Evolutionary conservation across 805 yeast genomes (phyloP).

Genomic region (Brettanomyces bruxellensis): DNA sequence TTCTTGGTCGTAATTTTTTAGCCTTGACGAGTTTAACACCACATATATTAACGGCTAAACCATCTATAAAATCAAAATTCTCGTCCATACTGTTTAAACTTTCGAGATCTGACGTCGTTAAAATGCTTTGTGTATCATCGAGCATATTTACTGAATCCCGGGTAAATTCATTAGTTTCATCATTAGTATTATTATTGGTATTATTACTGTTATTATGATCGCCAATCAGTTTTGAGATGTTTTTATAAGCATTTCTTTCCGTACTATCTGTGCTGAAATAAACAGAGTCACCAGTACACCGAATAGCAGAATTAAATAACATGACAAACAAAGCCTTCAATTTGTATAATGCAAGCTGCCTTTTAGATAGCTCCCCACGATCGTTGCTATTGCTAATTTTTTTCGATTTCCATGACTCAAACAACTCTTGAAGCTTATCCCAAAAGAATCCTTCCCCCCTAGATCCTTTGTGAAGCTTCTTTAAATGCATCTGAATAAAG

Average conservation of each 20-base stretch:
- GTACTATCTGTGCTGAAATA: conserved; percentile 31
- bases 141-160: conserved; percentile 6
- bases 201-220: conserved; percentile 1
- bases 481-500: conserved; percentile 46
- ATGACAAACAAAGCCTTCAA: conserved; percentile 55
- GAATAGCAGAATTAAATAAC: conserved; percentile 67
- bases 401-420: conserved; percentile 68
- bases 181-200: neutral
- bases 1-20: conserved; percentile 13
- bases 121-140: conserved; percentile 11
- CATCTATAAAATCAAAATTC: conserved; percentile 37
- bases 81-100: conserved; percentile 17
- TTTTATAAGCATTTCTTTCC: conserved; percentile 30
- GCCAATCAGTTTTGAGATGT: conserved; percentile 24
- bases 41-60: conserved; percentile 54
- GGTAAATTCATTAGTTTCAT: conserved; percentile 1
- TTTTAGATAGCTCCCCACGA: conserved; percentile 65
- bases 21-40: conserved; percentile 44
- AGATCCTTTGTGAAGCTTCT: conserved; percentile 8
- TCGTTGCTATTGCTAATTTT: conserved; percentile 67
- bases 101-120: conserved; percentile 26
- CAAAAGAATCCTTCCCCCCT: conserved; percentile 41
- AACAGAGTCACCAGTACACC: conserved; percentile 45
- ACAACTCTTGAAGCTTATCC: conserved; percentile 76
- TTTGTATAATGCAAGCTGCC: conserved; percentile 52